A percentile compares a stretch with the other conserved stretches of the same genome.
phyloP scores from a whole-genome alignment of 495 filamentous ascomycete genomes.

The Hyphodiscus hymeniophilus region DNA sequence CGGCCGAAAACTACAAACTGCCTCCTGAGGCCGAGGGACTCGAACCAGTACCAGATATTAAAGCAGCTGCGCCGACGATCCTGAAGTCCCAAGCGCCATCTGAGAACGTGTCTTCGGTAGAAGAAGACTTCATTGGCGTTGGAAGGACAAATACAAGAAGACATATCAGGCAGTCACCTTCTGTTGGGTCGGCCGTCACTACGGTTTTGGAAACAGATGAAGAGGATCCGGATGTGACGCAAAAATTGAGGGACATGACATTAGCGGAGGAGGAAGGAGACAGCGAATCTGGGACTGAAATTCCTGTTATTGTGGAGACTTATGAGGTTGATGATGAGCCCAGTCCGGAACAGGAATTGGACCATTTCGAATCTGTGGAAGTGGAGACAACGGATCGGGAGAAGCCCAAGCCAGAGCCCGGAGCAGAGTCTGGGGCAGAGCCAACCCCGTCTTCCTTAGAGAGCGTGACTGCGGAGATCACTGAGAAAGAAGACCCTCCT shows the following conservation, averaged over 20 bases:
- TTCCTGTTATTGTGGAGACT: slow-evolving; percentile 23
- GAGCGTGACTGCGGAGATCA: slow-evolving; percentile 6
- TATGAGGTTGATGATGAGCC: slow-evolving; percentile 15
- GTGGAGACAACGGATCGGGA: background rate
- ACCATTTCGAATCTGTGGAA: background rate
- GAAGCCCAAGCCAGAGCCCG: background rate
- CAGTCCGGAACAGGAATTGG: background rate
- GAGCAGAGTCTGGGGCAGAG: background rate
- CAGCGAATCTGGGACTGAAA: slow-evolving; percentile 16
- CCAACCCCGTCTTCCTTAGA: slow-evolving; percentile 13
- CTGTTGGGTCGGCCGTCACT: slow-evolving; percentile 62
- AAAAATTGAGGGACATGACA: slow-evolving; percentile 14
- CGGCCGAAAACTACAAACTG: slow-evolving; percentile 90
- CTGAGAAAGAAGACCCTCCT: background rate
- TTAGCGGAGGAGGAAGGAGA: slow-evolving; percentile 28
- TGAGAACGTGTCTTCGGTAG: slow-evolving; percentile 7
- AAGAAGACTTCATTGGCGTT: slow-evolving; percentile 35
- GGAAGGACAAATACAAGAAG: slow-evolving; percentile 58
- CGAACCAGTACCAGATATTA: slow-evolving; percentile 31
- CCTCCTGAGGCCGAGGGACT: slow-evolving; percentile 86
- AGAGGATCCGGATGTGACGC: slow-evolving; percentile 41
- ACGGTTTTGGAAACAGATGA: slow-evolving; percentile 67
- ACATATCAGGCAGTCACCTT: slow-evolving; percentile 64
- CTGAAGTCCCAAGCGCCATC: slow-evolving; percentile 22
- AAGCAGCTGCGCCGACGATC: slow-evolving; percentile 19